Evolutionary conservation across 495 filamentous ascomycete genomes (phyloP), one percentile per base, ranked within the genome.

Genomic region (Hyaloscypha hepaticicola): DNA sequence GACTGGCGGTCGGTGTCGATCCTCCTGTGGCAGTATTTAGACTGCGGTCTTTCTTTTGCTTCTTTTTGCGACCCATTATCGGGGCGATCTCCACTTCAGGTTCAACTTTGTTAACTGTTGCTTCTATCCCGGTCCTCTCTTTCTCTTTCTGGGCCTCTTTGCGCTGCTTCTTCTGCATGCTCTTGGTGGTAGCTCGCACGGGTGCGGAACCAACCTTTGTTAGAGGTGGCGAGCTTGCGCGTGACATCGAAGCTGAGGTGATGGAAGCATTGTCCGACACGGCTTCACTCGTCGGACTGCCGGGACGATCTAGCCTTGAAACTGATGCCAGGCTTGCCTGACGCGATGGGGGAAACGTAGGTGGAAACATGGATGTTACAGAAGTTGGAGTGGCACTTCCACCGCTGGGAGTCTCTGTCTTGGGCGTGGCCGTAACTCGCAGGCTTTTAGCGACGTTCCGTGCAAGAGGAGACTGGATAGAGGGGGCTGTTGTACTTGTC

Each of bases 31-130:
- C 74, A 24, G 60, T 69, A 19, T 69, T 63, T 67, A 66, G 73
- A 76, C 71, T 66, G 60, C 79, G 80, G 34, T 84, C 82, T 77
- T 93, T 96, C 80, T 92, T 95, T 69, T 91, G 86, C 78, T 97
- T 97, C 77, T 94, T 94, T 78, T 96, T 96, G 41, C 92, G 80
- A 29, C 90, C 90, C 45, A 95, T 77, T 48, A 97, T 95, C 3
- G 92, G 92, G 0, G 85, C 91, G 52, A 84, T 83, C 67, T 94
- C 90, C 48, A 88, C 84, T 33, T 82, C 77, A 25, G 76, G 64
- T 56, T 84, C 80, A 5, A 80, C 76, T 66, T 91, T 88, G 64
- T 85, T 81, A 14, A 76, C 70, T 48, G 80, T 77, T 6, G 80
- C 58, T n/a, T 63, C 88, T 79, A 51, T 76, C 69, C 16, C 79